Base-by-base conservation (phyloP, 2,329 filamentous ascomycete species). In the Taxawa tesnikishii region DNA sequence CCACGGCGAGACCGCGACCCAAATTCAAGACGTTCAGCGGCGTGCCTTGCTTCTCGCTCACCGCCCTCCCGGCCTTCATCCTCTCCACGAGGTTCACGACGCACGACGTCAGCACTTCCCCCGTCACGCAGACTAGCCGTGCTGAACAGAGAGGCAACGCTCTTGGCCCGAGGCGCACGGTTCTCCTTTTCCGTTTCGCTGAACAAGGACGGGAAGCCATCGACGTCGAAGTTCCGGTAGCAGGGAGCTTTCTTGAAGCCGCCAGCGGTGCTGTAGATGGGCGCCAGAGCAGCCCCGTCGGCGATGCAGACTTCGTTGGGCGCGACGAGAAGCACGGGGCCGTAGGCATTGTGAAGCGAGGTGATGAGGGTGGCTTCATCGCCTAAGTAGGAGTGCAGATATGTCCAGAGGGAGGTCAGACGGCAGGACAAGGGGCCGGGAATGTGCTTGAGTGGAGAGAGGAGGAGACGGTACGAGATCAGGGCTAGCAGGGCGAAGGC, bases 181-280 rank as follows among this genome's bases (percentile, higher is more conserved):
- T 63, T 50, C 3, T 52, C 53, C 3, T 47, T 49, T 34, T 62
- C 56, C 12, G 56, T 51, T 0, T 55, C 60, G 3, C 61, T 66
- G 49, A 75, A 75, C 21, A 75, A 65, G 1, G 67, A 68, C 16
- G 58, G 48, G 41, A 67, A 64, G 1, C 65, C 66, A 40, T 72
- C 69, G 12, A 72, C 67, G 36, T 73, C 65, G 41, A 73, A 73
- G 39, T 73, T 74, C 1, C 49, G 47, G 44, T 74, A 74, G 36
- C 57, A 63, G 1, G 47, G 41, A 1, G 65, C 57, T 44, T 75
- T 74, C 1, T 50, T 46, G 32, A 74, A 73, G 1, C 70, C 69
- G 3, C 69, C 68, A 23, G 54, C 61, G 3, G 57, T 51, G 9
- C 62, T 45, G 44, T 75, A 74, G 18, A 74, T 68, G 2, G 62